Base-by-base conservation (phyloP, 2,329 filamentous ascomycete species). In the Zalaria obscura region DNA sequence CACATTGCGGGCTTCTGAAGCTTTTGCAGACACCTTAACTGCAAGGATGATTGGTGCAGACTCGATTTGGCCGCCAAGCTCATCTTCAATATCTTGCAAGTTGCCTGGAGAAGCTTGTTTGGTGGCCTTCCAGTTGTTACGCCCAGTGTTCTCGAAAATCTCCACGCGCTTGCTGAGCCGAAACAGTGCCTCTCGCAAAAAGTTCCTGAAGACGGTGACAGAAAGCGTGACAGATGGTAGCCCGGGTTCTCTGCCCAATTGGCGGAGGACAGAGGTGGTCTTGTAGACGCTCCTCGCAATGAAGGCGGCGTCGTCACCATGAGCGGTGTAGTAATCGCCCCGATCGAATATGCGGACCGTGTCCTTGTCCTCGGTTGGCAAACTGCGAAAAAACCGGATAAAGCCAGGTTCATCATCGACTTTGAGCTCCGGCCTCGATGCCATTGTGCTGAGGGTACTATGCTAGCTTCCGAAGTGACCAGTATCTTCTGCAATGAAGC, bases 341-440 rank as follows among this genome's bases (percentile, higher is more conserved):
- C 91, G 78, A 55, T 96, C 88, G 57, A 96, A 96, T 45, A 98
- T 81, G 41, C 91, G 80, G 41, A 98, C 73, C 0, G 85, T 88
- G 42, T 86, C 83, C 41, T 83, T 81, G 33, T 78, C 73, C 51
- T 78, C 76, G 40, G 78, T 76, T 9, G 68, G 55, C 3, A 98
- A 72, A n/a, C 79, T 81, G 53, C 89, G 89, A 70, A 93, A 98
- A 67, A 87, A 93, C 52, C 81, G 85, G 66, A 96, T 95, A 70
- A 98, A 98, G 51, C 89, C 87, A 56, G 81, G 79, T 68, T 98
- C 91, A 58, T 98, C 91, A 56, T 98, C 93, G 58, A 96, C 85
- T 56, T 73, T 74, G 47, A 76, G 62, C 51, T 76, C 72, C 8
- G 72, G 72, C 47, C 72, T 60, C 32, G 70, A 73, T 40, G 64